Base-by-base conservation (phyloP, 2,329 filamentous ascomycete genomes). In the Gremmenia infestans region DNA sequence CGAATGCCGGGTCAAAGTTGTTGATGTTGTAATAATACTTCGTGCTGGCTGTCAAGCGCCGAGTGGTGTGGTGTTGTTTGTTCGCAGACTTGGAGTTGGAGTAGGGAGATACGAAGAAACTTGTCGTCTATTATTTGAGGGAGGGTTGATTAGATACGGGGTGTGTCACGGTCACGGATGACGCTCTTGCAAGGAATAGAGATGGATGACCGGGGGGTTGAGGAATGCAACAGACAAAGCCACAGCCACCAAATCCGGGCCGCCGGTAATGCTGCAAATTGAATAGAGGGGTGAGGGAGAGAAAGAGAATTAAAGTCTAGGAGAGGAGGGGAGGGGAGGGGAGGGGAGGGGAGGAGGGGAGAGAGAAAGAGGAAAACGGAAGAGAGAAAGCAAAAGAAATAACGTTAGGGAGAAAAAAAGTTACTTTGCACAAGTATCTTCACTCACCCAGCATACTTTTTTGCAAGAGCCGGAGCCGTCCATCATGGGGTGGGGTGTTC, bases 221-320 rank as follows among this genome's bases (percentile, higher is more conserved):
- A 60, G 53, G 53, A 60, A 62, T 58, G 55, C 48, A 54, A 37
- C 32, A 6, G 32, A 22, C n/a, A 37, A 50, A 15, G 48, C 36
- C n/a, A 25, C 45, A 48, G 28, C 9, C 28, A 32, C 28, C 8
- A 32, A 11, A 32, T 32, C 28, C 28, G 28, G 28, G 28, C 28
- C 8, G 28, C 11, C 28, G 28, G 28, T 32, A 32, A 32, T 32
- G 17, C 11, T 36, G 47, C 14, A 35, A 48, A n/a, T 32, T 25
- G n/a, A 15, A 32, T 49, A 19, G 8, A 17, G 47, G 7, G 19
- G 23, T 17, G 17, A 17, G 28, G 11, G 25, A 35, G 28, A 7
- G n/a, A n/a, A 39, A 17, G 35, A 23, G 4, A 19, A 37, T 36
- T 40, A 40, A 35, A 50, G n/a, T n/a, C 25, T 23, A 50, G 35